These are phyloP conservation scores for Aspergillus pseudoglaucus DNA, from an alignment of 2,329 filamentous ascomycete species.

Conservation along the genomic window DNA sequence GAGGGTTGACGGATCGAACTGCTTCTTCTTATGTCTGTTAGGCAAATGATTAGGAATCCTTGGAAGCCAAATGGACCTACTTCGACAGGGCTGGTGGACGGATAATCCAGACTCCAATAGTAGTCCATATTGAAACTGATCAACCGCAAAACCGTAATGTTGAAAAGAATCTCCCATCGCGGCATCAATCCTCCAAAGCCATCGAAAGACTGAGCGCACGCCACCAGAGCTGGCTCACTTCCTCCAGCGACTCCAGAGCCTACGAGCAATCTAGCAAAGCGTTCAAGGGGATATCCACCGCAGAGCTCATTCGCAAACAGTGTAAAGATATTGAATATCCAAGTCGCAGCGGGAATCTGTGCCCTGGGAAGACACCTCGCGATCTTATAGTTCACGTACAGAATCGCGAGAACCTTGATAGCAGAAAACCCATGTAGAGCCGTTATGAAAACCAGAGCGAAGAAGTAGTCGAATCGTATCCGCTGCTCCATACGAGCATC, in stretches of 20 bases:
- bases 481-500: conserved; percentile 61
- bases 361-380: conserved; percentile 64
- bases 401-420: conserved; percentile 71
- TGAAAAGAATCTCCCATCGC: conserved; percentile 96
- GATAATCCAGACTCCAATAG: conserved; percentile 75
- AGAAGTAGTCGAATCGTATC: conserved; percentile 72
- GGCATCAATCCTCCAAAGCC: conserved; percentile 73
- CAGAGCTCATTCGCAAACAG: conserved; percentile 87
- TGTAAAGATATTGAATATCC: conserved; percentile 79
- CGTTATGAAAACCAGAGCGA: conserved; percentile 71
- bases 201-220: conserved; percentile 69
- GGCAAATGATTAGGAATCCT: conserved; percentile 7
- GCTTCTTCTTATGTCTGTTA: conserved; percentile 79
- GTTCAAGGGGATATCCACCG: conserved; percentile 66
- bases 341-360: conserved; percentile 69
- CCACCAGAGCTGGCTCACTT: conserved; percentile 43
- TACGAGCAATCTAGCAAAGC: conserved; percentile 51
- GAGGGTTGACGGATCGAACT: conserved; percentile 78
- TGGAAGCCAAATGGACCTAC: conserved; percentile 48
- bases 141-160: conserved; percentile 82
- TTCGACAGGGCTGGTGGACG: conserved; percentile 65
- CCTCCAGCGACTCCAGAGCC: conserved; percentile 24
- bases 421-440: conserved; percentile 80
- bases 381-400: conserved; percentile 75
- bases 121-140: conserved; percentile 98